phyloP scores from a whole-genome alignment of 2,329 filamentous ascomycete genomes.

The Curvularia sp. region DNA sequence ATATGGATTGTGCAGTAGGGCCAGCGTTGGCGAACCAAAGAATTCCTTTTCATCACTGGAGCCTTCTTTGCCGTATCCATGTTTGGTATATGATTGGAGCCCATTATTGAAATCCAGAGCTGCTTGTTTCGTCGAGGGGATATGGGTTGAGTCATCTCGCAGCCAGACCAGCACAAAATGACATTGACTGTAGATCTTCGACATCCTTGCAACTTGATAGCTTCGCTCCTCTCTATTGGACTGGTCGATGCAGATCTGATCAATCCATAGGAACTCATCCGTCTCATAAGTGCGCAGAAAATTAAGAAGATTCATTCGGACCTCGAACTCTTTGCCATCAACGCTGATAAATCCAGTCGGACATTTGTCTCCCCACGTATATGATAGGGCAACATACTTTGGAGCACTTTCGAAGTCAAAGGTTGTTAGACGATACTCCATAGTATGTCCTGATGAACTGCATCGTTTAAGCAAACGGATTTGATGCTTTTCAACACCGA shows the following conservation, averaged over 20 bases:
- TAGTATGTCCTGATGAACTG: too few species aligned
- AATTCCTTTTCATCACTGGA: too few species aligned
- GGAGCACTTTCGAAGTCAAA: background rate
- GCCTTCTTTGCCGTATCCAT: background rate
- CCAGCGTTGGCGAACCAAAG: too few species aligned
- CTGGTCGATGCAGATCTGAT: background rate
- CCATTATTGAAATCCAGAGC: too few species aligned
- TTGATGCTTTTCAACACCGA: too few species aligned
- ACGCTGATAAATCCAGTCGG: background rate
- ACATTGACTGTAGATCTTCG: background rate
- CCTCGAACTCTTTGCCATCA: background rate
- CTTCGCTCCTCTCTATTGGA: background rate
- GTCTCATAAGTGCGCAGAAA: background rate
- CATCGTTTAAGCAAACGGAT: too few species aligned
- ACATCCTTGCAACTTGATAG: background rate
- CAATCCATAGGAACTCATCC: background rate
- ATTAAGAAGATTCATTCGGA: background rate
- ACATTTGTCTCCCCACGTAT: background rate
- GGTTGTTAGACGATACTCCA: background rate
- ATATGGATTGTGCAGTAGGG: background rate
- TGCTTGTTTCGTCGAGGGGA: too few species aligned
- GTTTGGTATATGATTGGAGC: too few species aligned
- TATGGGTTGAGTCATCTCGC: too few species aligned
- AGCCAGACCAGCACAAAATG: background rate
- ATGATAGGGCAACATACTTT: background rate